phyloP scores from a whole-genome alignment of 345 rosid species.

The Gossypium rotundifolium region DNA sequence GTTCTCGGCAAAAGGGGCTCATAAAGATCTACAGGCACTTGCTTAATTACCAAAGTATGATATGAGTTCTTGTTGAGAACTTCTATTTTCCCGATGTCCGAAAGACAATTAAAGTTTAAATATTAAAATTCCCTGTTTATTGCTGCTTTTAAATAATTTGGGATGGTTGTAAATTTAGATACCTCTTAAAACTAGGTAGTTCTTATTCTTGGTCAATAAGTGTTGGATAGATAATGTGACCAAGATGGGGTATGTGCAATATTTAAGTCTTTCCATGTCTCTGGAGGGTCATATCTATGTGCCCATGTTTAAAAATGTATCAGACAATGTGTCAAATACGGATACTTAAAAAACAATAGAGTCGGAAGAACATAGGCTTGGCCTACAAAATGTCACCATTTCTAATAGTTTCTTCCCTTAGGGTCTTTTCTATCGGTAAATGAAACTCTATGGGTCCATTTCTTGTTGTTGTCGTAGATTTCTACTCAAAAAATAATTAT shows the following conservation, averaged over 20 bases:
- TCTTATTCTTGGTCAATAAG: not conserved
- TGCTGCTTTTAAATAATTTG: not conserved
- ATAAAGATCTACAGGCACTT: conserved; percentile 90
- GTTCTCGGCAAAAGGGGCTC: conserved; percentile 91
- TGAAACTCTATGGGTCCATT: not conserved
- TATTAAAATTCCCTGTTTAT: not conserved
- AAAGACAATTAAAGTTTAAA: not conserved
- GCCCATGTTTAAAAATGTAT: not conserved
- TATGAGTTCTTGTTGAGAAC: conserved; percentile 14
- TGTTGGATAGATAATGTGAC: no score
- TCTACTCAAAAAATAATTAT: conserved; percentile 22
- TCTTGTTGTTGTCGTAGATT: conserved; percentile 10
- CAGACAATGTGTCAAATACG: no score
- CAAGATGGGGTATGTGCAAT: no score
- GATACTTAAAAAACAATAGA: not conserved
- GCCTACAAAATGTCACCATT: not conserved
- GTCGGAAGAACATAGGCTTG: not conserved
- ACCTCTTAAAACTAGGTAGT: not conserved
- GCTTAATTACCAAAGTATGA: conserved; percentile 72
- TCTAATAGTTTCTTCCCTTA: not conserved
- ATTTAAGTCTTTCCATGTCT: not conserved
- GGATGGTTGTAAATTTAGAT: not conserved
- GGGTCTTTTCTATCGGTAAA: not conserved
- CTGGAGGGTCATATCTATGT: not conserved
- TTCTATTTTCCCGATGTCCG: not conserved